Conservation (phyloP, 768 basidiomycete genomes). For the Tricholoma saponaceum region DNA sequence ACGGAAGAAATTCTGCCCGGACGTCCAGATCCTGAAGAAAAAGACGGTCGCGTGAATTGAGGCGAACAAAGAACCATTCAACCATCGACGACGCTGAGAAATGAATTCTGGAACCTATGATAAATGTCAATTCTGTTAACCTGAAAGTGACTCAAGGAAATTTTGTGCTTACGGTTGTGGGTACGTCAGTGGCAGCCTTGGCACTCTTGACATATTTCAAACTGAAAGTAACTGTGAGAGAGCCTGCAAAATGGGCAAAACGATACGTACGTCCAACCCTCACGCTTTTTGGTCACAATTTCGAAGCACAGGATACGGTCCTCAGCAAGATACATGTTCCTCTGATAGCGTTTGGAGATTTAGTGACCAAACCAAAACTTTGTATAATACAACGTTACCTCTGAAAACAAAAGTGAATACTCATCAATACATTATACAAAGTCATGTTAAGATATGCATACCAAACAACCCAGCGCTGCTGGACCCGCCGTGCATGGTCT, state of each 20-base stretch:
- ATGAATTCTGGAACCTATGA: conserved; percentile 84
- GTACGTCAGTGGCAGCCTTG: conserved; percentile 95
- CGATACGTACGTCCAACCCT: conserved; percentile 70
- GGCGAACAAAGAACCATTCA: conserved; percentile 89
- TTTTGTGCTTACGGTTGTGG: conserved; percentile 53
- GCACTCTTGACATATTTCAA: conserved; percentile 91
- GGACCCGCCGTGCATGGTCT: conserved; percentile 70
- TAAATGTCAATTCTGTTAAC: neutral
- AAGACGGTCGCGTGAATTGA: conserved; percentile 91
- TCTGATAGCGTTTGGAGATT: conserved; percentile 27
- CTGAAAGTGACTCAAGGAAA: neutral
- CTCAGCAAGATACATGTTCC: conserved; percentile 92
- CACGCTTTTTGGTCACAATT: conserved; percentile 84
- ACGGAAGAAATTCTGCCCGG: conserved; percentile 85
- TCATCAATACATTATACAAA: neutral
- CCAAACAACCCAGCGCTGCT: conserved; percentile 69
- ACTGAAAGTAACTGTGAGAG: conserved; percentile 28
- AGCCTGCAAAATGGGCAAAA: conserved; percentile 7
- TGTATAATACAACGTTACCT: conserved; percentile 6
- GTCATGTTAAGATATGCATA: conserved; percentile 18
- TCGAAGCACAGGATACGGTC: conserved; percentile 92
- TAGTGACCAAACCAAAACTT: neutral
- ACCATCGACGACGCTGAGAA: conserved; percentile 86
- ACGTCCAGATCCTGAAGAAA: conserved; percentile 84
- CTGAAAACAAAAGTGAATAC: conserved; percentile 4